Conservation (phyloP, 192 early-diverging fungal species). For the Coemansia sp. region DNA sequence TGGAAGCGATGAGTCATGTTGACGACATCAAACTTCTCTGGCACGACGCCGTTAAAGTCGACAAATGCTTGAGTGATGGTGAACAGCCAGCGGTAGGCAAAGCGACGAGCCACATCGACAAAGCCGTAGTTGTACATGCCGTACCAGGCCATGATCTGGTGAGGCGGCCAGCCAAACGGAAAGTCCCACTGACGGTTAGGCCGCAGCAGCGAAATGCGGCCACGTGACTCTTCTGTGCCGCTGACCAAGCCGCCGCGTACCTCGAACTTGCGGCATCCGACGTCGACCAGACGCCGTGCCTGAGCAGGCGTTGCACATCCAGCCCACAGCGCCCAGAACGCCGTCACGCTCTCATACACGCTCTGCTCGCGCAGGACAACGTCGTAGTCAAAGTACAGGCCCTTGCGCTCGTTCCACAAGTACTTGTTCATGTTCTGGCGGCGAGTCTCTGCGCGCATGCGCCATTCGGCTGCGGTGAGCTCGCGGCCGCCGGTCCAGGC, state of each 20-base stretch:
- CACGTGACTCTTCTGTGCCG: slow-evolving; percentile 89
- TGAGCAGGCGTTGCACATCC: slow-evolving; percentile 73
- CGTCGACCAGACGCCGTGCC: slow-evolving; percentile 72
- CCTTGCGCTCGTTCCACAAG: slow-evolving; percentile 79
- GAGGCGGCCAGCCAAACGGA: slow-evolving; percentile 96
- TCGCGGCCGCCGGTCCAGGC: slow-evolving; percentile 38
- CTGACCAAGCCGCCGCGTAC: slow-evolving; percentile 91
- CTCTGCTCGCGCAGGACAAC: slow-evolving; percentile 63
- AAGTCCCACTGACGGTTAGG: slow-evolving; percentile 98
- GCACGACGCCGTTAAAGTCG: slow-evolving; percentile 95
- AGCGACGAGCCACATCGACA: slow-evolving; percentile 65
- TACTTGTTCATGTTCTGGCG: slow-evolving; percentile 72
- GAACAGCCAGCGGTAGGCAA: slow-evolving; percentile 95
- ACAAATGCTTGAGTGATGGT: slow-evolving; percentile 95
- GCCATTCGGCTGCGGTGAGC: slow-evolving; percentile 61
- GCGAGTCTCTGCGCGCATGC: slow-evolving; percentile 61
- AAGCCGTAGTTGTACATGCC: slow-evolving; percentile 85
- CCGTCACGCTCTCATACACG: slow-evolving; percentile 89
- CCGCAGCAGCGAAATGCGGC: slow-evolving; percentile 72
- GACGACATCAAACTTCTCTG: slow-evolving; percentile 97
- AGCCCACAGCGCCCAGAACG: slow-evolving; percentile 93
- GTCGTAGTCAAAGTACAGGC: slow-evolving; percentile 92
- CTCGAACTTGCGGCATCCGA: slow-evolving; percentile 79
- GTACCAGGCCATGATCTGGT: slow-evolving; percentile 97
- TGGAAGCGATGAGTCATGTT: slow-evolving; percentile 84